phyloP scores from a whole-genome alignment of 306 rosid species.

The Begonia masoniana region DNA sequence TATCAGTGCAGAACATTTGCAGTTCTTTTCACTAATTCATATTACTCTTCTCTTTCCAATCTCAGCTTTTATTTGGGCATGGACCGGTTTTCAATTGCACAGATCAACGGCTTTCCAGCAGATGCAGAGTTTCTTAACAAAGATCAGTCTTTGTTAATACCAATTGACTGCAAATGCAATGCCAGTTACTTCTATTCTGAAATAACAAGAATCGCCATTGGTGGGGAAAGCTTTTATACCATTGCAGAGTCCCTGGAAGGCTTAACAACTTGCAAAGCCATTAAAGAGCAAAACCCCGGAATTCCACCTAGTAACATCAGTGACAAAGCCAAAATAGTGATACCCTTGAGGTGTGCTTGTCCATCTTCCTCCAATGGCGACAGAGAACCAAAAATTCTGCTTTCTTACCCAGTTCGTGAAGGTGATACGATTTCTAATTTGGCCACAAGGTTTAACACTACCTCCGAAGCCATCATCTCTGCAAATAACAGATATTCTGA shows the following conservation, averaged over 20 bases:
- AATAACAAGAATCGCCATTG: slow-evolving; percentile 29
- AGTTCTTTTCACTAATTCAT: slow-evolving; percentile 45
- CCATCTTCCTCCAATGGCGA: slow-evolving; percentile 33
- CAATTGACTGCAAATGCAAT: slow-evolving; percentile 60
- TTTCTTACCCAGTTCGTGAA: slow-evolving; percentile 57
- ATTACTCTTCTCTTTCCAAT: slow-evolving; percentile 60
- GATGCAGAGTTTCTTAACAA: slow-evolving; percentile 44
- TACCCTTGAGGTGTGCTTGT: slow-evolving; percentile 77
- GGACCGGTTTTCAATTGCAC: slow-evolving; percentile 30
- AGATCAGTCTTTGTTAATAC: slow-evolving; percentile 55
- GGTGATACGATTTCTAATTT: slow-evolving; percentile 52
- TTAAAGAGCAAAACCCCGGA: slow-evolving; percentile 40
- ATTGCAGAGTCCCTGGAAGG: slow-evolving; percentile 67
- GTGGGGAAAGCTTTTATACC: slow-evolving; percentile 58
- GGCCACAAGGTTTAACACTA: slow-evolving; percentile 55
- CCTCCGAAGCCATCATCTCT: slow-evolving; percentile 37
- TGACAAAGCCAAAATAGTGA: slow-evolving; percentile 22
- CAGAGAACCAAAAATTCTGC: slow-evolving; percentile 30
- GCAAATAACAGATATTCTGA: slow-evolving; percentile 33
- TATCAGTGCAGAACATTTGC: slow-evolving; percentile 54
- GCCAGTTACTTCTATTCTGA: slow-evolving; percentile 37
- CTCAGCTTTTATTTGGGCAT: slow-evolving; percentile 63
- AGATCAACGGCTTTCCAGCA: slow-evolving; percentile 54
- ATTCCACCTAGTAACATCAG: slow-evolving; percentile 42
- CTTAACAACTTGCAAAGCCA: slow-evolving; percentile 59